Base-by-base conservation (phyloP, 495 filamentous ascomycete species). In the Aspergillus avenaceus region DNA sequence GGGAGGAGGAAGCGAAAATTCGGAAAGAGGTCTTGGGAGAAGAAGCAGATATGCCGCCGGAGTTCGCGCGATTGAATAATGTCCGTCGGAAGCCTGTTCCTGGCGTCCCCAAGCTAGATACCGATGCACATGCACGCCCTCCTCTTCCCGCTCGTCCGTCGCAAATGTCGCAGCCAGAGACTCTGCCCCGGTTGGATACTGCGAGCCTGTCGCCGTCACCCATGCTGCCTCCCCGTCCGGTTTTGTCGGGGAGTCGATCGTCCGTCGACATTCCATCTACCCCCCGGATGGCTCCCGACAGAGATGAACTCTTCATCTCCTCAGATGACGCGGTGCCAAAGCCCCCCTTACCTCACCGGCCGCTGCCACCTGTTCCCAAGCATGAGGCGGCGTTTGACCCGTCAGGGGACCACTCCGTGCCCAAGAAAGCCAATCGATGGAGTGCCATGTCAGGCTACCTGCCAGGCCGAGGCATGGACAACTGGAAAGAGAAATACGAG, bases 1-100 rank as follows among this genome's bases (percentile, higher is more conserved):
- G 67, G 26, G 60, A 64, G 50, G 55, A 73, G 38, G 71, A 75
- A 49, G 69, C 77, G 49, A 71, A 73, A 50, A 66, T 76, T 49
- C 56, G 77, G 66, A 67, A 74, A 65, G 61, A 70, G 41, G 52
- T 41, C 1, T 41, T 63, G 11, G 59, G 60, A 18, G 57, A 65
- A 12, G 61, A 59, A 4, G 42, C 26, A 9, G 65, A 64, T 18
- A 16, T 59, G 14, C 59, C 63, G 22, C 61, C 45, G 13, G 64
- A 70, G 14, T 63, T 70, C 14, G 63, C 63, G 19, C 61, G 60
- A 19, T 45, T 74, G 66, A 76, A 75, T 29, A 56, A 71, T 47
- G 63, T 75, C 21, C 62, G 65, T 23, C 66, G 73, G 8, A 75
- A 76, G 42, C 73, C 73, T 42, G 68, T 75, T 4, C 49, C 55